Conservation (phyloP, 169 alveolate genomes). For the Cyclospora cayetanensis region DNA sequence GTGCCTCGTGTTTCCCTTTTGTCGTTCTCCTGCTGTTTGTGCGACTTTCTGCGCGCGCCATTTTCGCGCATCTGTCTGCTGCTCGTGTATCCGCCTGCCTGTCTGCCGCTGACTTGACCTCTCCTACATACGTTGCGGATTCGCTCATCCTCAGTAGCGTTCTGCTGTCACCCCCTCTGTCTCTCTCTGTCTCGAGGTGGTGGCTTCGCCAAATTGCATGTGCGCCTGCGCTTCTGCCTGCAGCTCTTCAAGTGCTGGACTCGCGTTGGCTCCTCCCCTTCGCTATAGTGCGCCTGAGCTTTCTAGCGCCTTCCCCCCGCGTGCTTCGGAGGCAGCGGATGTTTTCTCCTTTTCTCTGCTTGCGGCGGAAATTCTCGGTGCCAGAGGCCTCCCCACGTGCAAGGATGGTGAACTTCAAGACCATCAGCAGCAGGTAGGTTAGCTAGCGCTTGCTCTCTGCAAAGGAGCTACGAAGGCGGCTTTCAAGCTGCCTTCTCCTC, state of each 20-base stretch:
- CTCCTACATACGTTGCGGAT: no score
- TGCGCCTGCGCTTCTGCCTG: not conserved
- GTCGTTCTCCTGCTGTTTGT: not conserved
- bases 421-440: not conserved
- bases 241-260: not conserved
- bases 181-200: no score
- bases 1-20: not conserved
- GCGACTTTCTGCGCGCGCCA: no score
- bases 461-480: no score
- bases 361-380: slow-evolving; percentile 19
- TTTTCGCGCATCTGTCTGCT: no score
- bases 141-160: no score
- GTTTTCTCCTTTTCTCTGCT: slow-evolving; percentile 26
- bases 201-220: no score
- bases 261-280: slow-evolving; percentile 46
- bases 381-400: not conserved
- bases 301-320: not conserved
- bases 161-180: no score
- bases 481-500: no score
- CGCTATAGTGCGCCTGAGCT: slow-evolving; percentile 57
- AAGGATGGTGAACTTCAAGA: not conserved
- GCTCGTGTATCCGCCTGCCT: no score
- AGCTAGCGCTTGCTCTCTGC: not conserved
- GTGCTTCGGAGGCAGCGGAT: slow-evolving; percentile 12
- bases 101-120: no score